Evolutionary conservation across 2,329 filamentous ascomycete genomes (phyloP), one percentile per base, ranked within the genome.

Genomic region (Malbranchea zuffiana): DNA sequence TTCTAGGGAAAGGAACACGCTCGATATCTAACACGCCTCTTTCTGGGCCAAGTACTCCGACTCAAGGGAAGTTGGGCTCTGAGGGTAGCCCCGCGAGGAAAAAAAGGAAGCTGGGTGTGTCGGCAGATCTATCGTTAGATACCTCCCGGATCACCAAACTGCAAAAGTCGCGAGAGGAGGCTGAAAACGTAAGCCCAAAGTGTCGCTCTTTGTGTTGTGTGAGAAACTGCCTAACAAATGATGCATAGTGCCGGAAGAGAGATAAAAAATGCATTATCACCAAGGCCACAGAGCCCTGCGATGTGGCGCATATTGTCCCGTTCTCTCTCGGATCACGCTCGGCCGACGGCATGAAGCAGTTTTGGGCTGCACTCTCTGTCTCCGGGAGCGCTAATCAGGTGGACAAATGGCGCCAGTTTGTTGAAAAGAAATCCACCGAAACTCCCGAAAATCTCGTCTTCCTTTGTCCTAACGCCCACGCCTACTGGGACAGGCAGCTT

Each of bases 401-500:
- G 4, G 18, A 34, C 15, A 29, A 11, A n/a, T 39, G 28, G 27
- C 27, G n/a, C n/a, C 20, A 35, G 6, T 13, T 4, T 5, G 6
- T 39, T 16, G 20, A 16, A 5, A 15, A 19, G 12, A 27, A 35
- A n/a, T 12, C 19, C 5, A 35, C 31, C 8, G 36, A 39, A 29
- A 11, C 13, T 3, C n/a, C 12, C 4, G 30, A 34, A 12, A 39
- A 39, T 29, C 12, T 27, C 5, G 10, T 35, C 2, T 16, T 28
- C 6, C 18, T 39, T 18, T 32, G 30, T 20, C 37, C 37, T 13
- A 16, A 12, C n/a, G 31, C 28, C 1, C 37, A 39, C 25, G 19
- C 12, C 2, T 35, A 39, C 15, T 39, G 20, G 30, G 17, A 24
- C 8, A 16, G 19, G n/a, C 18, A 24, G 16, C 37, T 39, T 16